phyloP scores from a whole-genome alignment of 2,329 filamentous ascomycete species.

The Pyrenochaeta sp. region DNA sequence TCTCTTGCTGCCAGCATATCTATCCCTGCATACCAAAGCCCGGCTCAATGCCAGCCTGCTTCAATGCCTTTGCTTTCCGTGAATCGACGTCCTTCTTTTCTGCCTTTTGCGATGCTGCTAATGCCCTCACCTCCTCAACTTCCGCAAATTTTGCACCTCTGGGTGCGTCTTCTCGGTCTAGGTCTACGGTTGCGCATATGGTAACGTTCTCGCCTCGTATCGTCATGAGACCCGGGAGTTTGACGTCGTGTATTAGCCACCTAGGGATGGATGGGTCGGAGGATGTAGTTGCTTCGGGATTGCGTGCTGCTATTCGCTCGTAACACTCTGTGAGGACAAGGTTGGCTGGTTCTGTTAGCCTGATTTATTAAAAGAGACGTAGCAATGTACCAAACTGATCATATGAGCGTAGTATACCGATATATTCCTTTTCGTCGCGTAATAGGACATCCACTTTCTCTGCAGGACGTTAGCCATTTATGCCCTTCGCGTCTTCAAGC shows the following conservation, averaged over 20 bases:
- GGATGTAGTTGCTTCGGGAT: constrained; percentile 43
- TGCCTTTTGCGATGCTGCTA: constrained; percentile 76
- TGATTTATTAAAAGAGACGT: not conserved
- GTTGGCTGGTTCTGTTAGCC: constrained; percentile 70
- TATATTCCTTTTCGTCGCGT: constrained; percentile 91
- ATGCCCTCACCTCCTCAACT: constrained; percentile 73
- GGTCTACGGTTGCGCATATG: constrained; percentile 92
- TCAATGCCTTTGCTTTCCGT: constrained; percentile 71
- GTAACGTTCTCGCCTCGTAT: constrained; percentile 98
- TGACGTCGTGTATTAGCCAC: constrained; percentile 82
- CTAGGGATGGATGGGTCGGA: constrained; percentile 34
- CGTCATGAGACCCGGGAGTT: constrained; percentile 85
- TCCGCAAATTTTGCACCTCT: constrained; percentile 75
- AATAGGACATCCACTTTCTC: constrained; percentile 95
- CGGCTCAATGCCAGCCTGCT: constrained; percentile 62
- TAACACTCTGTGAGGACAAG: constrained; percentile 92
- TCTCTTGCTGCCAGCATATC: not conserved
- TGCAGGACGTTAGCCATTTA: constrained; percentile 52
- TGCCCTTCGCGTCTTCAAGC: constrained; percentile 6
- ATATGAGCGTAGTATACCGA: constrained; percentile 93
- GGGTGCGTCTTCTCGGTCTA: constrained; percentile 92
- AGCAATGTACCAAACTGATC: constrained; percentile 85
- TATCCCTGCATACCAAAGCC: constrained; percentile 78
- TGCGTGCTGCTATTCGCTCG: constrained; percentile 81
- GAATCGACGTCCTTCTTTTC: constrained; percentile 66